Base-by-base conservation (phyloP, 768 basidiomycete species). In the Lactarius indigo region DNA sequence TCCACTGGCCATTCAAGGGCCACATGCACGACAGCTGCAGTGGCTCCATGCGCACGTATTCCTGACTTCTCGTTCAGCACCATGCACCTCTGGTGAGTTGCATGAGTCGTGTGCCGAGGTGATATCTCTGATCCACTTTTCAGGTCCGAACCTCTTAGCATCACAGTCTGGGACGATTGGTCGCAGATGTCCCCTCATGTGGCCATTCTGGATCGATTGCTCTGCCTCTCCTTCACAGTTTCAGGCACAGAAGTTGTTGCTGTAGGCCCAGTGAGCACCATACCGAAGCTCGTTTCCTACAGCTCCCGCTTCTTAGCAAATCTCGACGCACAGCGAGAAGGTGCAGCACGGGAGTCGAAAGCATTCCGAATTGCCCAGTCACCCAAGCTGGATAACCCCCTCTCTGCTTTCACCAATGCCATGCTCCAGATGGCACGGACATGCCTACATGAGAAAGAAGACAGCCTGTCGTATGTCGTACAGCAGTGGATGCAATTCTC, bases 151-250 rank as follows among this genome's bases (percentile, higher is more conserved):
- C 94, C 94, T 1, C 75, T 95, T 39, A 80, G 85, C 69, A 81
- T 94, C 57, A 84, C 84, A 62, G 86, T 94, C 59, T 85, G 80
- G 69, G 94, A 96, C 69, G 91, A 96, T 73, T 96, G 94, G 94
- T 85, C 87, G 5, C 76, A 77, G 52, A 79, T 82, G 52, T 79
- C 80, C 20, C 69, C 81, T 5, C 70, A 74, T 54, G 68, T 75
- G n/a, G 73, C 80, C 42, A 73, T 78, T 12, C 78, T 80, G 58
- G 80, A 85, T 42, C 81, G 78, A n/a, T 84, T 85, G 33, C 79
- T 94, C 6, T 83, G 82, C 35, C 81, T 95, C 26, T 85, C 88
- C n/a, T 94, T 94, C 75, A 84, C 85, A 1, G 84, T 96, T 39
- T 82, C 79, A 31, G 90, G 92, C 60, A 82, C 86, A 37, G 86